Conservation (phyloP, 805 yeast genomes). For the Saturnispora halmiae region DNA sequence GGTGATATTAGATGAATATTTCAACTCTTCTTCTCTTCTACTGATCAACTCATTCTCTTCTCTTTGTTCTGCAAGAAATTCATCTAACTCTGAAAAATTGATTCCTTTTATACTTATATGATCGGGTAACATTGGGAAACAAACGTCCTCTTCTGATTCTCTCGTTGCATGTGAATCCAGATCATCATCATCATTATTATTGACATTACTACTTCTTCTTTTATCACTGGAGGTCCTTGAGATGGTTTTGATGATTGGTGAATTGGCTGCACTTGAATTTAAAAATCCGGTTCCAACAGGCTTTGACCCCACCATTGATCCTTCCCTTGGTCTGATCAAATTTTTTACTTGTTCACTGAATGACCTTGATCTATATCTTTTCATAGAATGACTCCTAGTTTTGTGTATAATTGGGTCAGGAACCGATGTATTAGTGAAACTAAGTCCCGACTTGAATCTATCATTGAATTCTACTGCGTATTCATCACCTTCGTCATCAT, state of each 20-base stretch:
- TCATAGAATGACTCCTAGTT: constrained; percentile 7
- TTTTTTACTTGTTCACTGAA: constrained; percentile 36
- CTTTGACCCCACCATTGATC: constrained; percentile 10
- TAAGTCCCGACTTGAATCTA: constrained; percentile 11
- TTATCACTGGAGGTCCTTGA: constrained; percentile 27
- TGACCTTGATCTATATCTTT: constrained; percentile 29
- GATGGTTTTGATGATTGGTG: constrained; percentile 12
- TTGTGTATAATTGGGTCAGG: constrained; percentile 12
- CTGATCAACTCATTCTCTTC: constrained; percentile 35
- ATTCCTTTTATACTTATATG: constrained; percentile 59
- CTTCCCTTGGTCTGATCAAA: constrained; percentile 29
- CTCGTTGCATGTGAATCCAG: constrained; percentile 66
- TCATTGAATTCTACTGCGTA: constrained; percentile 21
- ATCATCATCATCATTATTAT: constrained; percentile 44
- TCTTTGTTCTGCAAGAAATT: constrained; percentile 56
- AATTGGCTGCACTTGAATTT: background rate
- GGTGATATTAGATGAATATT: constrained; percentile 19
- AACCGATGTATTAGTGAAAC: constrained; percentile 12
- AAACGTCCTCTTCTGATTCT: constrained; percentile 90
- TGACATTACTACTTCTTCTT: constrained; percentile 13
- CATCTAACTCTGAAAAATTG: constrained; percentile 86
- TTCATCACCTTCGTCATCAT: constrained; percentile 26
- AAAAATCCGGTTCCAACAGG: constrained; percentile 8
- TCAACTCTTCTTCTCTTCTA: constrained; percentile 27
- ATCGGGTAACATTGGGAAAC: constrained; percentile 83